phyloP scores from a whole-genome alignment of 2,329 filamentous ascomycete genomes.

The Coniochaeta prunicola region DNA sequence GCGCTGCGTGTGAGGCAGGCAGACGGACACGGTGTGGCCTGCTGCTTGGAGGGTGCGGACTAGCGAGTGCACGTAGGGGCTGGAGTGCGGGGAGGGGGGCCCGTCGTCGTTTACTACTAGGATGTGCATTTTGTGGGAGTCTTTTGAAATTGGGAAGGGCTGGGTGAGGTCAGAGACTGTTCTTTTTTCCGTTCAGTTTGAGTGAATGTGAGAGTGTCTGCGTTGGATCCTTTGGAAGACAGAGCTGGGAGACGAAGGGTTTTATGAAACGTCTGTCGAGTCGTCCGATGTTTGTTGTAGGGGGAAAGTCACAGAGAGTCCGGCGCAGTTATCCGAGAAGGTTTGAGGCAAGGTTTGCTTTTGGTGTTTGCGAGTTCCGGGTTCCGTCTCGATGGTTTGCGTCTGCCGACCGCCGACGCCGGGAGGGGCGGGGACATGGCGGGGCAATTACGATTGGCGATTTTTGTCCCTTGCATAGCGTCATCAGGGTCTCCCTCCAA shows the following conservation, averaged over 20 bases:
- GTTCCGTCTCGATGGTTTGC: neutral
- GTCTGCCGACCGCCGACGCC: neutral
- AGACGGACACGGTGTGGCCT: conserved; percentile 84
- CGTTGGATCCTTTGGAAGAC: too few relatives aligned
- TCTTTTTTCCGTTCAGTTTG: too few relatives aligned
- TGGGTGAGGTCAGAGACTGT: too few relatives aligned
- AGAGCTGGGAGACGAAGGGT: too few relatives aligned
- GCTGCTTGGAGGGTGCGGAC: conserved; percentile 62
- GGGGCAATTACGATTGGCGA: neutral
- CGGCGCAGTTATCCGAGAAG: too few relatives aligned
- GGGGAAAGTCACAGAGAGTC: neutral
- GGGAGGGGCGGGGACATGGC: neutral
- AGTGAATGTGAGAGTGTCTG: too few relatives aligned
- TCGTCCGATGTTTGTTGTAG: neutral
- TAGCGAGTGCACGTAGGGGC: conserved; percentile 72
- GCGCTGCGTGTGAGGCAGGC: conserved; percentile 83
- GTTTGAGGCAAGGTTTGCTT: too few relatives aligned
- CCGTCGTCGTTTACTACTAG: conserved; percentile 74
- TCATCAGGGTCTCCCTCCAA: neutral
- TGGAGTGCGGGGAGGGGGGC: conserved; percentile 69
- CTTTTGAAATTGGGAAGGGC: too few relatives aligned
- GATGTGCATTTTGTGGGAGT: conserved; percentile 61
- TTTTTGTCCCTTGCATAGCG: neutral
- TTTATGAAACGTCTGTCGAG: too few relatives aligned
- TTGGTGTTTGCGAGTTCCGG: neutral